A percentile compares a stretch with the other conserved stretches of the same genome.
Conservation (phyloP, 2,329 filamentous ascomycete genomes). For the Epichloe festucae region DNA sequence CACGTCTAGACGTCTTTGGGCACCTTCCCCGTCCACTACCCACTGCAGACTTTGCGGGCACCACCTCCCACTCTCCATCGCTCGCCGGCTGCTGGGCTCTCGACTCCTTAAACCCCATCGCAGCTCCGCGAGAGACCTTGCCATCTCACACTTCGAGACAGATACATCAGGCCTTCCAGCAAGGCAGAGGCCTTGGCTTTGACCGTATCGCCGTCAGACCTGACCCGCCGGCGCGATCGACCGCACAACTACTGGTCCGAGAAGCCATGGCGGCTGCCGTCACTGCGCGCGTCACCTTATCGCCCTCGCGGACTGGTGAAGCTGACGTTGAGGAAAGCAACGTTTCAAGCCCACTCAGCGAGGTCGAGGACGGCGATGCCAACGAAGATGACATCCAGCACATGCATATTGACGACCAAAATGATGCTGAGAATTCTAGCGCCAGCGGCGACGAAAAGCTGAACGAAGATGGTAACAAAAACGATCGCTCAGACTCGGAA, state of each 20-base stretch:
- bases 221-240: conserved; percentile 5
- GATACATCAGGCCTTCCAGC: neutral
- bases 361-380: conserved; percentile 69
- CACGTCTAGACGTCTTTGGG: neutral
- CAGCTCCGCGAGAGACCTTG: neutral
- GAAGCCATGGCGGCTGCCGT: conserved; percentile 39
- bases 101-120: neutral
- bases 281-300: conserved; percentile 35
- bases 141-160: neutral
- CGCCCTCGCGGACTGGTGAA: conserved; percentile 23
- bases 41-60: conserved; percentile 3
- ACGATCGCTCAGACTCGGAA: conserved; percentile 31
- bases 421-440: conserved; percentile 17
- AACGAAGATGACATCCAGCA: conserved; percentile 57
- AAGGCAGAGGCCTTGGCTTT: neutral
- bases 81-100: neutral
- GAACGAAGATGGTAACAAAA: conserved; percentile 8
- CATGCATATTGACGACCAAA: conserved; percentile 31
- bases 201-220: neutral
- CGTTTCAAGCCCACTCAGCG: conserved; percentile 82
- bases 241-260: conserved; percentile 7
- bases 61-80: neutral
- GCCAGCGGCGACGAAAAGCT: conserved; percentile 14
- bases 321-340: conserved; percentile 51
- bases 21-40: neutral